phyloP scores from a whole-genome alignment of 2,329 filamentous ascomycete species.

The Colletotrichum caudatum region DNA sequence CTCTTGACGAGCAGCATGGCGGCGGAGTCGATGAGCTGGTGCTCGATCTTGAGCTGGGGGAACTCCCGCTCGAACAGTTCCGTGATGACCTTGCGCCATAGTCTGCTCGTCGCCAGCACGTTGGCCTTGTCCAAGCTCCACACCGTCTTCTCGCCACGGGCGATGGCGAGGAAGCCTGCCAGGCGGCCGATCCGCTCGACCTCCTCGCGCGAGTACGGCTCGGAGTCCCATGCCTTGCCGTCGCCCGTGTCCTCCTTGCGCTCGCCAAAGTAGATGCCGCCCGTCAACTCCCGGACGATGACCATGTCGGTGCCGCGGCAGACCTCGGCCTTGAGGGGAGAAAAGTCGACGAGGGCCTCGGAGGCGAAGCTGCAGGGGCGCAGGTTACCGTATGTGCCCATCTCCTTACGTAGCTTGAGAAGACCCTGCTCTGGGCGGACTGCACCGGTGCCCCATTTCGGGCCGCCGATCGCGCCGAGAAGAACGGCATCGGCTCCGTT shows the following conservation, averaged over 20 bases:
- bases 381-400: slow-evolving; percentile 94
- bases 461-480: slow-evolving; percentile 94
- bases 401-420: slow-evolving; percentile 90
- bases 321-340: slow-evolving; percentile 86
- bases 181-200: slow-evolving; percentile 89
- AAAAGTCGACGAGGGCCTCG: slow-evolving; percentile 83
- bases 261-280: slow-evolving; percentile 96
- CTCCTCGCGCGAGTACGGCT: slow-evolving; percentile 86
- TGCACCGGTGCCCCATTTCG: slow-evolving; percentile 90
- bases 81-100: slow-evolving; percentile 89
- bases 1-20: slow-evolving; percentile 99
- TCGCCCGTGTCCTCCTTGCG: slow-evolving; percentile 83
- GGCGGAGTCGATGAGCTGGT: slow-evolving; percentile 96
- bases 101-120: slow-evolving; percentile 87
- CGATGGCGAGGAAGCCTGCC: slow-evolving; percentile 83
- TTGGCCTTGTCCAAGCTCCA: slow-evolving; percentile 97
- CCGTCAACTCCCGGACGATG: slow-evolving; percentile 91
- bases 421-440: slow-evolving; percentile 95
- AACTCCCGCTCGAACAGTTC: slow-evolving; percentile 91
- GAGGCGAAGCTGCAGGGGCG: slow-evolving; percentile 96
- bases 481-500: slow-evolving; percentile 90
- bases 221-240: slow-evolving; percentile 82
- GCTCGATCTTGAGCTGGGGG: slow-evolving; percentile 83
- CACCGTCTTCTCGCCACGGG: slow-evolving; percentile 76
- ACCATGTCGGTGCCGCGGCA: slow-evolving; percentile 92